phyloP scores from a whole-genome alignment of 139 green algal genomes.

The Gonium pectorale region DNA sequence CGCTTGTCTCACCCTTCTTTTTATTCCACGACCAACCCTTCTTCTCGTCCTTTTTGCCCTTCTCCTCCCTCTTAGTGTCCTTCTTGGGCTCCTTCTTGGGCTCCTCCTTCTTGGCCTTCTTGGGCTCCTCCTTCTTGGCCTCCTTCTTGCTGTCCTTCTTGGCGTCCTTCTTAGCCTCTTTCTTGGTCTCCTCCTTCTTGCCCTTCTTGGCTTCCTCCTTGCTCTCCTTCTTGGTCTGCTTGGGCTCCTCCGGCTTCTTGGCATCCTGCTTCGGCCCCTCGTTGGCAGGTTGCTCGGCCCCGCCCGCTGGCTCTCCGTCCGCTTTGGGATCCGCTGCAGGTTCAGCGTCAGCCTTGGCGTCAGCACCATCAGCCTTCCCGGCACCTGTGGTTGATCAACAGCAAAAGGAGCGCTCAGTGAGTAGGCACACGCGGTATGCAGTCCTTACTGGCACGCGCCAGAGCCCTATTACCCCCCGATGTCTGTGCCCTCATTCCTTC shows the following conservation, averaged over 20 bases:
- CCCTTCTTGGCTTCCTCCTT: conserved; percentile 32
- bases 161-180: conserved; percentile 12
- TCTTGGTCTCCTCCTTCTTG: not conserved
- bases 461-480: too few relatives aligned
- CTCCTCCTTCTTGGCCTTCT: conserved; percentile 28
- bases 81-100: conserved; percentile 23
- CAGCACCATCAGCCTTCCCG: not conserved
- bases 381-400: too few relatives aligned
- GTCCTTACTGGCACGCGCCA: too few relatives aligned
- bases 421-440: too few relatives aligned
- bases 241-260: not conserved
- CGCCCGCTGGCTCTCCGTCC: not conserved
- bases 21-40: not conserved
- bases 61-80: conserved; percentile 8
- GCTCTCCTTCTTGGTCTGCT: conserved; percentile 3
- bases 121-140: not conserved
- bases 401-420: too few relatives aligned
- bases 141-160: not conserved
- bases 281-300: not conserved
- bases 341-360: conserved; percentile 31
- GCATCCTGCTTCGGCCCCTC: conserved; percentile 13
- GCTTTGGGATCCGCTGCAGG: not conserved
- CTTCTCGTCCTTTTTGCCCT: conserved; percentile 20
- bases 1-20: conserved; percentile 1
- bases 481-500: too few relatives aligned